Conservation (phyloP, 306 rosid species). For the Biancaea sappan region DNA sequence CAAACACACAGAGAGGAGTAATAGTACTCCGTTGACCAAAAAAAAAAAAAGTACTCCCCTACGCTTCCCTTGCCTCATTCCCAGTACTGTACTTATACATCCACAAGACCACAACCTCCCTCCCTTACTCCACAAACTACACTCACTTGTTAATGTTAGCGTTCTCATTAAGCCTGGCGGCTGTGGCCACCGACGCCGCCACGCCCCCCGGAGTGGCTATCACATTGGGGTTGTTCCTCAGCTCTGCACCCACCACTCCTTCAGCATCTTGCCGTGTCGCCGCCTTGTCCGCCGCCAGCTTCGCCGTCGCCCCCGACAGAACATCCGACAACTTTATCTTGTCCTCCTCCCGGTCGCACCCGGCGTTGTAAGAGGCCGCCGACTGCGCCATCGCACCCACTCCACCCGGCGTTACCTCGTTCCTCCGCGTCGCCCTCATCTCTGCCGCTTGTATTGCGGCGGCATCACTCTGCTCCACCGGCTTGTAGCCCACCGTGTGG, state of each 20-base stretch:
- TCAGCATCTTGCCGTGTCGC: constrained; percentile 64
- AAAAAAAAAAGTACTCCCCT: too few relatives aligned
- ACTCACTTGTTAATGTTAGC: not conserved
- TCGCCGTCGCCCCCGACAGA: constrained; percentile 49
- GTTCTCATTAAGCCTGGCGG: constrained; percentile 67
- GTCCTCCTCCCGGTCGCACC: constrained; percentile 26
- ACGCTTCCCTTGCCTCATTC: too few relatives aligned
- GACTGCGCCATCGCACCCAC: constrained; percentile 60
- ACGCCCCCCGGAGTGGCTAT: constrained; percentile 65
- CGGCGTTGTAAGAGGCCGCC: constrained; percentile 58
- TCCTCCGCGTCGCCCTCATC: constrained; percentile 61
- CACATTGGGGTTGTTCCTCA: constrained; percentile 53
- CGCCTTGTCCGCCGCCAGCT: constrained; percentile 56
- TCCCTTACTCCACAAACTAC: not conserved
- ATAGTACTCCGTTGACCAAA: too few relatives aligned
- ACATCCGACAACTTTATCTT: constrained; percentile 68
- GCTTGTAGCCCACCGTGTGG: constrained; percentile 49
- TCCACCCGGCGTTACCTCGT: constrained; percentile 55
- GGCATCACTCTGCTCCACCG: constrained; percentile 63
- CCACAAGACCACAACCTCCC: too few relatives aligned
- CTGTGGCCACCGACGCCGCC: constrained; percentile 64
- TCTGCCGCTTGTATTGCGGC: constrained; percentile 79
- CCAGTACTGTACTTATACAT: too few relatives aligned
- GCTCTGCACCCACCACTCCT: constrained; percentile 68
- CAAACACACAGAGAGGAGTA: too few relatives aligned